phyloP scores from a whole-genome alignment of 768 basidiomycete genomes.

The Coprinellus micaceus region DNA sequence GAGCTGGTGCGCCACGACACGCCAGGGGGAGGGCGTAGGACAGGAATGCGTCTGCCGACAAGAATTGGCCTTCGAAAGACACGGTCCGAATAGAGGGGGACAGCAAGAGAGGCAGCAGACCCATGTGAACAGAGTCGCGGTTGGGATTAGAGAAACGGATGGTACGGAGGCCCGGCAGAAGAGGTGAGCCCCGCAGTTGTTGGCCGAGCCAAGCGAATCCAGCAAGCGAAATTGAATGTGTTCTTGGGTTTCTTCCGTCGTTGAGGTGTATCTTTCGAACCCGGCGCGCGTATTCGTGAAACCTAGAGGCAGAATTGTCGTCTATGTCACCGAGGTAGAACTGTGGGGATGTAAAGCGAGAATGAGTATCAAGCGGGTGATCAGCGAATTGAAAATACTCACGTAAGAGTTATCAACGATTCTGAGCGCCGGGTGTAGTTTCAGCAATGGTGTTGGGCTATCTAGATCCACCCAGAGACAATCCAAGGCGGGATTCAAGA shows the following conservation, averaged over 20 bases:
- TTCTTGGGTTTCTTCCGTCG: neutral
- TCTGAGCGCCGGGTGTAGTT: constrained; percentile 1
- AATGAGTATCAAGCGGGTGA: no score
- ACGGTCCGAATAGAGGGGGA: neutral
- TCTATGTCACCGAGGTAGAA: no score
- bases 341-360: neutral
- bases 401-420: neutral
- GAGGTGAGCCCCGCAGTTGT: neutral
- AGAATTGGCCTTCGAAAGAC: neutral
- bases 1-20: neutral
- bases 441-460: constrained; percentile 1
- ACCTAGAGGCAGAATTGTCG: neutral
- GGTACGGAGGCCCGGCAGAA: neutral
- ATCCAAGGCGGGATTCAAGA: constrained; percentile 10
- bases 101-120: neutral
- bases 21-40: neutral
- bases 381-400: neutral
- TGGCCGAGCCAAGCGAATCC: neutral
- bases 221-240: neutral
- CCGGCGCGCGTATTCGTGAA: neutral
- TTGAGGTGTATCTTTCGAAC: neutral
- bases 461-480: constrained; percentile 8
- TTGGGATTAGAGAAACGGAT: neutral
- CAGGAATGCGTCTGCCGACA: neutral
- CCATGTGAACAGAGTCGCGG: neutral